A percentile compares a stretch with the other conserved stretches of the same genome.
These are phyloP conservation scores for Corylus avellana DNA, from an alignment of 306 rosid genomes.

Conservation along the genomic window DNA sequence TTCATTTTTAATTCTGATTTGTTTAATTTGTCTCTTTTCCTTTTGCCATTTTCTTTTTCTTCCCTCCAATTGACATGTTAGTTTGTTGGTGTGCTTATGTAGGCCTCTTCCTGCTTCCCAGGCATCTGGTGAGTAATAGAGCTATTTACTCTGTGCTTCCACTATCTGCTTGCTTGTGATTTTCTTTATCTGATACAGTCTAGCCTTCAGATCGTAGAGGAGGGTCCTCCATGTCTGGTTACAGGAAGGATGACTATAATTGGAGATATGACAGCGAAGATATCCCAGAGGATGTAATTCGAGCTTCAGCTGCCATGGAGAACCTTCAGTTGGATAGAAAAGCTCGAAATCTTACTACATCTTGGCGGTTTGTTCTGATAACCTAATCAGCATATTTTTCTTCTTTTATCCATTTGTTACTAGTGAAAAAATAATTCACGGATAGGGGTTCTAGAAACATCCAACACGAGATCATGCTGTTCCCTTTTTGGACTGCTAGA, in stretches of 20 bases:
- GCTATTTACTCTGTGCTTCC: conserved; percentile 19
- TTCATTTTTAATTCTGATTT: conserved; percentile 7
- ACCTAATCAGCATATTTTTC: not conserved
- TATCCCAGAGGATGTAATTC: conserved; percentile 76
- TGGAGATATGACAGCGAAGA: conserved; percentile 93
- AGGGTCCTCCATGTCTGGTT: conserved; percentile 78
- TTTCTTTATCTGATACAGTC: conserved; percentile 44
- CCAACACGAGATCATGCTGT: not conserved
- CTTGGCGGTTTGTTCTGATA: conserved; percentile 84
- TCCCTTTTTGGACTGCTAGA: conserved; percentile 3
- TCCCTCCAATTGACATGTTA: conserved; percentile 26
- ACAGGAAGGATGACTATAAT: conserved; percentile 90
- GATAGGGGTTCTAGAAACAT: not conserved
- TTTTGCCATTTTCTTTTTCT: conserved; percentile 1
- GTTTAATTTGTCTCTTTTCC: not conserved
- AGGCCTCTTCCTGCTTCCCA: conserved; percentile 86
- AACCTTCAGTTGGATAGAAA: conserved; percentile 95
- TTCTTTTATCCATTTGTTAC: not conserved
- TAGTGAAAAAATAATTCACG: not conserved
- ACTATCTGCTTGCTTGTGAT: conserved; percentile 32
- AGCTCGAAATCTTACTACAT: conserved; percentile 95
- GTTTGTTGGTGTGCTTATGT: conserved; percentile 35
- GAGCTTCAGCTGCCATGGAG: conserved; percentile 87
- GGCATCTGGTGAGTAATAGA: conserved; percentile 74
- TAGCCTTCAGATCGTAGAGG: conserved; percentile 87